Base-by-base conservation (phyloP, 169 alveolate species). In the Fabrea salina region DNA sequence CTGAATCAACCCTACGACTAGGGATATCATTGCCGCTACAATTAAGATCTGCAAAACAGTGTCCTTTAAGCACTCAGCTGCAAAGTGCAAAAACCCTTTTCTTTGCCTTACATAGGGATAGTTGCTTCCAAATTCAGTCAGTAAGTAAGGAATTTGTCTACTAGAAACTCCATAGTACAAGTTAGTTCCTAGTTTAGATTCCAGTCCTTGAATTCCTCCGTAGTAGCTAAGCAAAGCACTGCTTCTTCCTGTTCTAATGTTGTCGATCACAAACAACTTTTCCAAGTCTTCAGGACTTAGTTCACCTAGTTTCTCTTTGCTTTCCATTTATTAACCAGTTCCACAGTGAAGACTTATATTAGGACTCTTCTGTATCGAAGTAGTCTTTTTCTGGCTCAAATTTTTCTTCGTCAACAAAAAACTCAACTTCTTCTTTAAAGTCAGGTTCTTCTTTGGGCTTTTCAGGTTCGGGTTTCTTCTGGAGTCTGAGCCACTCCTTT, bases 41-140 rank as follows among this genome's bases (percentile, higher is more conserved):
- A 53, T 54, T 6, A 74, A 56, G 11, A 74, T 74, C 30, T 39
- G 4, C 13, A 74, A 33, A 35, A 33, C 13, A 19, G 40, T 16
- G 71, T 74, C 81, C 11, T 74, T 25, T 1, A 87, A 82, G 1
- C 87, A 82, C 25, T 87, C 91, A 13, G 58, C 3, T 19, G 78
- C 32, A 25, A 87, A 79, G 3, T 59, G 61, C 22, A 58, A 64
- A 53, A 87, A 84, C 1, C 88, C 56, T 25, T 82, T 54, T 8
- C 61, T 66, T 33, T 79, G 75, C 5, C 79, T 79, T 37, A 59
- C 59, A 1, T 83, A 83, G 22, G 84, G 88, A 7, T 77, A 50
- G 40, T 86, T 86, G 35, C 59, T 84, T n/a, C 92, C 92, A 35
- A 43, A 86, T 3, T 49, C 49, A 27, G 59, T 43, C 19, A 19